Evolutionary conservation across 1,284 basidiomycete genomes (phyloP).

Genomic region (Neotropicomus parvogracilis): DNA sequence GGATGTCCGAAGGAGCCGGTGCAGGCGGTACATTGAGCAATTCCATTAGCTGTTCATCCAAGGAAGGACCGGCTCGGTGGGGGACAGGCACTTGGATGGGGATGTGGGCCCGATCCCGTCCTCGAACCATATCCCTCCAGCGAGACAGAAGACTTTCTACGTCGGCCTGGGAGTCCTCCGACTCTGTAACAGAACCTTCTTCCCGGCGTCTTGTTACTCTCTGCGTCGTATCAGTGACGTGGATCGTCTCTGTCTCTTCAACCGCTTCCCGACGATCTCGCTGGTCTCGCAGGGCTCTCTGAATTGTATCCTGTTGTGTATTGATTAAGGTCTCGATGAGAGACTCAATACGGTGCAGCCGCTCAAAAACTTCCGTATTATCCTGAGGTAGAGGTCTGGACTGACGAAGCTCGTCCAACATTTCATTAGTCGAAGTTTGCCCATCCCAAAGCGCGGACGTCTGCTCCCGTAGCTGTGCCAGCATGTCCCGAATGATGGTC

Average conservation of each 20-base stretch:
- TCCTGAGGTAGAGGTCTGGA: slow-evolving; percentile 24
- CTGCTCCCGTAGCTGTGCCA: slow-evolving; percentile 52
- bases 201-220: slow-evolving; percentile 4
- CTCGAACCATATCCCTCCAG: slow-evolving; percentile 20
- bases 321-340: slow-evolving; percentile 38
- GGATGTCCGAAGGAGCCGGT: slow-evolving; percentile 39
- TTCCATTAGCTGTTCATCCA: slow-evolving; percentile 59
- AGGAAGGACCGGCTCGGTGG: slow-evolving; percentile 42
- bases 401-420: slow-evolving; percentile 43
- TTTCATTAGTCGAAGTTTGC: slow-evolving; percentile 53
- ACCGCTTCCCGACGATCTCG: slow-evolving; percentile 2
- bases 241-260: slow-evolving; percentile 18
- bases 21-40: slow-evolving; percentile 46
- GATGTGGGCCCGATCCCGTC: slow-evolving; percentile 24
- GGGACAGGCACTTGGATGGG: slow-evolving; percentile 43
- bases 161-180: slow-evolving; percentile 28
- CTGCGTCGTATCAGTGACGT: slow-evolving; percentile 9
- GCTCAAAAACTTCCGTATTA: slow-evolving; percentile 36
- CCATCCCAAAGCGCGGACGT: slow-evolving; percentile 52
- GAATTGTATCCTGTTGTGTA: slow-evolving; percentile 7
- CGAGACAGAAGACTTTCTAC: slow-evolving; percentile 27
- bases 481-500: slow-evolving; percentile 40
- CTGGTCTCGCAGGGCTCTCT: slow-evolving; percentile 4
- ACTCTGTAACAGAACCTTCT: slow-evolving; percentile 26
- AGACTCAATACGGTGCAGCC: slow-evolving; percentile 40